Evolutionary conservation across 2,329 filamentous ascomycete genomes (phyloP), one percentile per base, ranked within the genome.

Genomic region (Pseudofabraea citricarpa): DNA sequence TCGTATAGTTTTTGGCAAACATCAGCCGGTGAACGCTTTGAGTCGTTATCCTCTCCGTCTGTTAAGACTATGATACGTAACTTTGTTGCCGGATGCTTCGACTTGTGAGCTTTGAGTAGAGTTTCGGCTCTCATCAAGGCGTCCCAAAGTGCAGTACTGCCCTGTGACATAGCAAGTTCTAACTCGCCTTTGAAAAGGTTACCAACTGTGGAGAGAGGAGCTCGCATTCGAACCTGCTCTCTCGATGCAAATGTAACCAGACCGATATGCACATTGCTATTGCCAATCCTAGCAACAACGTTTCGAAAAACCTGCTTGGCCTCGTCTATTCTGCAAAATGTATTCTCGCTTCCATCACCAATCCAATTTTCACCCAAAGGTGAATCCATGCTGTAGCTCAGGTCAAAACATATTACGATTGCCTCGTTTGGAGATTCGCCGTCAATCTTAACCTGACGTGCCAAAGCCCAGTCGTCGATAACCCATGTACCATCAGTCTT

Each of bases 31-130:
- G 18, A 18, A 13, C 23, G 13, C 8, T 24, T 6, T 12, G 35
- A 44, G 20, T 40, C 21, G 21, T 44, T 44, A 20, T 44, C 41
- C 12, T 44, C 22, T 10, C 41, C 41, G 16, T 44, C 41, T 26
- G 41, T 44, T 35, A 44, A 40, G 6, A 20, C 33, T n/a, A 44
- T 44, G 3, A 44, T 44, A n/a, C 41, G 41, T 18, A 37, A 27
- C 20, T 40, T 40, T 23, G 41, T 27, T 26, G 40, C 22, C 12
- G 41, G 41, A 27, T 44, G 18, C 33, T 21, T 44, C 6, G 13
- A 13, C 5, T 39, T 27, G 20, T 22, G n/a, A 9, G 22, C n/a
- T 5, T 24, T 24, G 6, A 44, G 35, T 35, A 44, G n/a, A 8
- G n/a, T 19, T 20, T 36, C 21, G 3, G 33, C 33, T 20, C 15